These are phyloP conservation scores for Chrysanthemum makinoi DNA, from an alignment of 129 eudicot genomes.

Conservation along the genomic window DNA sequence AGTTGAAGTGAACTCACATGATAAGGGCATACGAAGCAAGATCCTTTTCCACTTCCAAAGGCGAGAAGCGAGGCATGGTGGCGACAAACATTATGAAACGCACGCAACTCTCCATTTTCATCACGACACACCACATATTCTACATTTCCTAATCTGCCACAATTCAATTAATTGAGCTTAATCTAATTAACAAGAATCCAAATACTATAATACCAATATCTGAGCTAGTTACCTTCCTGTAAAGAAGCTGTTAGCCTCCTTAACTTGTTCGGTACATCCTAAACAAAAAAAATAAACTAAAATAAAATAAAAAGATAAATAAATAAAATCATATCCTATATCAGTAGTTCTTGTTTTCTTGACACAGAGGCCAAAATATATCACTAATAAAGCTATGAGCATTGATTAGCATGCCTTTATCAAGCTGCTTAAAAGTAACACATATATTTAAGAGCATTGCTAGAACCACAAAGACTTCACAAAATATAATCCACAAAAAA, in stretches of 20 bases:
- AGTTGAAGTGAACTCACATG: slow-evolving; percentile 66
- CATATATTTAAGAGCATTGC: no score
- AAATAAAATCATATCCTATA: slow-evolving; percentile 11
- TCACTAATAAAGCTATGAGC: no score
- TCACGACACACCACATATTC: slow-evolving; percentile 86
- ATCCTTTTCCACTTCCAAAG: slow-evolving; percentile 64
- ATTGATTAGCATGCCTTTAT: no score
- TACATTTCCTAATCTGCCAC: slow-evolving; percentile 71
- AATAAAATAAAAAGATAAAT: no score
- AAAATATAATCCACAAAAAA: no score
- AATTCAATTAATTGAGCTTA: slow-evolving; percentile 21
- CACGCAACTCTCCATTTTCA: slow-evolving; percentile 60
- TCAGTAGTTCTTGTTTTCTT: not conserved
- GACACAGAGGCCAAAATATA: slow-evolving; percentile 11
- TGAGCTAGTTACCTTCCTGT: slow-evolving; percentile 69
- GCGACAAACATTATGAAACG: slow-evolving; percentile 97
- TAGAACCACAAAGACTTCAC: no score
- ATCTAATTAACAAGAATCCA: not conserved
- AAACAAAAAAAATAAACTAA: no score
- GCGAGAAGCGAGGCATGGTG: slow-evolving; percentile 95
- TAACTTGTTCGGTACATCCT: slow-evolving; percentile 76
- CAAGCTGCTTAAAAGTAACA: no score
- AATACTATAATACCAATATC: not conserved
- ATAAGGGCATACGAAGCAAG: slow-evolving; percentile 95
- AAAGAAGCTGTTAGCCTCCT: slow-evolving; percentile 63